phyloP scores from a whole-genome alignment of 2,329 filamentous ascomycete genomes.

The Purpureocillium lavendulum region DNA sequence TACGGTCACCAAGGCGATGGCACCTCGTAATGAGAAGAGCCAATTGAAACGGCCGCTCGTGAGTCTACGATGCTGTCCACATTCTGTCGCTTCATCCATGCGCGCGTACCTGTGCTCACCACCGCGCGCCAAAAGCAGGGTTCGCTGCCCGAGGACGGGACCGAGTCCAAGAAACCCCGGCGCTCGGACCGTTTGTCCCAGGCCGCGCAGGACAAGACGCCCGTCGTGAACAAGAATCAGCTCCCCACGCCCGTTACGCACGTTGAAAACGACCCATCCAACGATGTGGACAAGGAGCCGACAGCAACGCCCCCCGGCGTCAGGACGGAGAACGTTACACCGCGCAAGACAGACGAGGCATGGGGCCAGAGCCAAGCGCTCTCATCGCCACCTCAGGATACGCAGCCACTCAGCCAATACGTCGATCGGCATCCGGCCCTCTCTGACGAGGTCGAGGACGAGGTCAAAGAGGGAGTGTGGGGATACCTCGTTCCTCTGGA shows the following conservation, averaged over 20 bases:
- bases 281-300: conserved; percentile 54
- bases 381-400: conserved; percentile 57
- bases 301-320: conserved; percentile 63
- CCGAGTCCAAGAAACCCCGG: conserved; percentile 75
- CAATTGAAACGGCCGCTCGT: conserved; percentile 78
- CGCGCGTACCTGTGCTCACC: conserved; percentile 14
- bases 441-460: conserved; percentile 77
- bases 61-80: conserved; percentile 22
- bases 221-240: conserved; percentile 55
- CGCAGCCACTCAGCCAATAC: conserved; percentile 59
- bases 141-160: conserved; percentile 54
- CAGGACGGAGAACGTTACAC: conserved; percentile 44
- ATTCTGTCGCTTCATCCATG: conserved; percentile 8
- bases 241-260: conserved; percentile 77
- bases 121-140: conserved; percentile 35
- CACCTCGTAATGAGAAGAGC: conserved; percentile 63
- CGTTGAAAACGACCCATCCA: conserved; percentile 45
- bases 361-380: conserved; percentile 35
- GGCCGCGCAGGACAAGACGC: conserved; percentile 43
- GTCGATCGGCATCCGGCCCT: conserved; percentile 63
- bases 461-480: conserved; percentile 82
- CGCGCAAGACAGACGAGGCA: conserved; percentile 41
- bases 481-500: conserved; percentile 86
- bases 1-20: conserved; percentile 31
- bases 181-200: conserved; percentile 65